Evolutionary conservation across 2,329 filamentous ascomycete species (phyloP), one percentile per base, ranked within the genome.

Genomic region (Colletotrichum sp.): DNA sequence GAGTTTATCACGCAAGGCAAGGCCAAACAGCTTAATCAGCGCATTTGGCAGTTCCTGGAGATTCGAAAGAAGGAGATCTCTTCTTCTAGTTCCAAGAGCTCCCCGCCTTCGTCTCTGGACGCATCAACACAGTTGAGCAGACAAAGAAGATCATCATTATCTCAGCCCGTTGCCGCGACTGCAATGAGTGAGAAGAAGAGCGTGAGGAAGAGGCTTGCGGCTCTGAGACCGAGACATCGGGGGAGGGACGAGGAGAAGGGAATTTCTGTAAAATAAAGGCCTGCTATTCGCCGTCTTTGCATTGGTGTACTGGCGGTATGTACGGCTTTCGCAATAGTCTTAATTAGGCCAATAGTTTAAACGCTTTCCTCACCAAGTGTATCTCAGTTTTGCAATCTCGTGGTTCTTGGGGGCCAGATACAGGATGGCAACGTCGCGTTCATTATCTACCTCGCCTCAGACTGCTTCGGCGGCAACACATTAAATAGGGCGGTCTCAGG

Each of bases 1-100:
- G 75, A 78, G 22, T 69, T 78, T 56, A 36, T 77, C 55, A 65
- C 75, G 2, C 65, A 64, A 5, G 72, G 72, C 1, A 61, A 64
- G 52, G 71, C 71, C 0, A 62, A 18, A 34, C 70, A 60, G 6
- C 27, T 73, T 4, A 68, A 56, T 16, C 15, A n/a, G 0, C 28
- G 16, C 9, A 18, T 9, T 2, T 43, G 39, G 32, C 30, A 16
- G 16, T 64, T 73, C 34, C 13, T 75, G 32, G 60, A 34, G 28
- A 7, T 9, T 10, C 15, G 22, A 15, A 74, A 18, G 30, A 52
- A 22, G 28, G 60, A 36, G 15, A 75, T 52, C 56, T 13, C 60
- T 32, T 9, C 56, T 4, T 12, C 56, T 10, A 27, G 16, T 2
- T 32, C 43, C 15, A 64, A 69, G 12, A 70, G 55, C 0, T 73